Conservation (phyloP, 441 rosid species). For the Populus hybrid region DNA sequence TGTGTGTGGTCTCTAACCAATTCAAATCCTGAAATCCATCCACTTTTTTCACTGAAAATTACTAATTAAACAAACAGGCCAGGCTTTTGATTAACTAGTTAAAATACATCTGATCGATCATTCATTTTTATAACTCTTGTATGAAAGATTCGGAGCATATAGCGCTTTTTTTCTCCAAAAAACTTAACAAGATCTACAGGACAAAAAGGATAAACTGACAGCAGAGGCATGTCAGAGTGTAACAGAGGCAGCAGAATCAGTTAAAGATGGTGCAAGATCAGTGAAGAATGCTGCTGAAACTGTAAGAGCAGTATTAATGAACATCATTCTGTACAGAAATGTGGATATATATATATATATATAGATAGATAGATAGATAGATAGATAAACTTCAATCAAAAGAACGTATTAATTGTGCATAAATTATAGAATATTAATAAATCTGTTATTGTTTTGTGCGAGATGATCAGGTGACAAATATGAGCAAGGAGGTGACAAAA, state of each 20-base stretch:
- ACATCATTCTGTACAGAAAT: neutral
- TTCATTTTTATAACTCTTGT: neutral
- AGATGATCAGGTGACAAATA: slow-evolving; percentile 37
- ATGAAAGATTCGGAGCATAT: neutral
- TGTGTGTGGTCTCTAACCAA: neutral
- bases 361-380: too few species aligned
- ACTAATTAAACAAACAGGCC: neutral
- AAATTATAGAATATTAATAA: neutral
- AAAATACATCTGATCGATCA: neutral
- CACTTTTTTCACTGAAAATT: neutral
- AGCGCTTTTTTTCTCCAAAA: too few species aligned
- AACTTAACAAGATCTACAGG: slow-evolving; percentile 14
- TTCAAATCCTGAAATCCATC: neutral
- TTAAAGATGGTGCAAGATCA: slow-evolving; percentile 55
- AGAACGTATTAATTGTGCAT: neutral
- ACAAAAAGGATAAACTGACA: slow-evolving; percentile 26
- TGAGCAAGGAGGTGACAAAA: slow-evolving; percentile 28
- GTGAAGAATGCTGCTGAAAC: slow-evolving; percentile 45
- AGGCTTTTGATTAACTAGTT: neutral
- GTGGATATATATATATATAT: neutral
- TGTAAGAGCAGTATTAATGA: slow-evolving; percentile 22
- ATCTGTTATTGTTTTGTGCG: neutral
- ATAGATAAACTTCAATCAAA: neutral
- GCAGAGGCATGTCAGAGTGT: slow-evolving; percentile 43
- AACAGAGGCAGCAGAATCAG: slow-evolving; percentile 64